Conservation (phyloP, 2,329 filamentous ascomycete species). For the Diplodia corticola region DNA sequence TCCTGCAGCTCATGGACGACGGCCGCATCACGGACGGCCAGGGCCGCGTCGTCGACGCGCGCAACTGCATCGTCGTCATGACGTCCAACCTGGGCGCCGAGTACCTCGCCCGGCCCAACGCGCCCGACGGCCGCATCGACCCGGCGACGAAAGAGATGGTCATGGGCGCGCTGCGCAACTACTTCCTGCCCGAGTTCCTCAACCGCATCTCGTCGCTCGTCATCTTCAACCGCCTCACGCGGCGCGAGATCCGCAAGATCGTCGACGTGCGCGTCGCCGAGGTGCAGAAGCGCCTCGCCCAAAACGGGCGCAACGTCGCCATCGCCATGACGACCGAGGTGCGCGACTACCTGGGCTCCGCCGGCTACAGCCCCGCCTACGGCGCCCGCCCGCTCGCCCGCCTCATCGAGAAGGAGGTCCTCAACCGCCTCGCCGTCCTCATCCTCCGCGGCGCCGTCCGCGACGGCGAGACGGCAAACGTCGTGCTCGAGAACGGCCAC, state of each 20-base stretch:
- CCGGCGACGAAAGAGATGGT: constrained; percentile 82
- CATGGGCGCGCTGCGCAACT: constrained; percentile 86
- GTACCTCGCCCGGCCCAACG: constrained; percentile 77
- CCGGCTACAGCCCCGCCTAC: constrained; percentile 93
- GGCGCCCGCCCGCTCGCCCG: constrained; percentile 85
- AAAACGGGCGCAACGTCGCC: constrained; percentile 81
- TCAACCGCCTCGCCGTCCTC: constrained; percentile 88
- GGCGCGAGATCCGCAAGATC: constrained; percentile 87
- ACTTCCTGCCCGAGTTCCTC: constrained; percentile 97
- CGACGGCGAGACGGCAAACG: constrained; percentile 80
- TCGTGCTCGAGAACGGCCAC: constrained; percentile 76
- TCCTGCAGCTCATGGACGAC: constrained; percentile 99
- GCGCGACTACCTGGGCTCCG: constrained; percentile 87
- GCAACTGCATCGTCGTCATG: constrained; percentile 99
- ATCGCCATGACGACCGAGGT: constrained; percentile 83
- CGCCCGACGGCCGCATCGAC: constrained; percentile 82
- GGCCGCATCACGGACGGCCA: constrained; percentile 98
- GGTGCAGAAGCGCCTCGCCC: constrained; percentile 85
- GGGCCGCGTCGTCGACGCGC: constrained; percentile 89
- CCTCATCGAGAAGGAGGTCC: constrained; percentile 94
- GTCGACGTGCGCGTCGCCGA: constrained; percentile 86
- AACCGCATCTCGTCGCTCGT: constrained; percentile 96
- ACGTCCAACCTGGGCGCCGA: constrained; percentile 97
- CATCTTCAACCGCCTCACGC: constrained; percentile 96
- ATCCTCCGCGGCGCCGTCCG: constrained; percentile 82